Conservation (phyloP, 441 rosid genomes). For the Kokia cookei region DNA sequence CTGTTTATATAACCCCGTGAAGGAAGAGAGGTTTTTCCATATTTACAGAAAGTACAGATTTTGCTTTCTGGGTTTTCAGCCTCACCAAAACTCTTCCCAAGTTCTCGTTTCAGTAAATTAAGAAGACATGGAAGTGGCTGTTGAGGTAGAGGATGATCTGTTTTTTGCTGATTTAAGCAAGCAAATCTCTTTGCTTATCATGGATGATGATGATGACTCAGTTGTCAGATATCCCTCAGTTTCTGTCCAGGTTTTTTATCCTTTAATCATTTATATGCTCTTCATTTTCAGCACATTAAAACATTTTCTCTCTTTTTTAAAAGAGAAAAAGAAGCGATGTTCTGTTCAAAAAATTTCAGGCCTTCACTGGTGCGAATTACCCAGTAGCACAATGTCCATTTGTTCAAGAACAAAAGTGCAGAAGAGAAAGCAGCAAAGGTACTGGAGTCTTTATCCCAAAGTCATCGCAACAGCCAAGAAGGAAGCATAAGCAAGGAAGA, state of each 20-base stretch:
- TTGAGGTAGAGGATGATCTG: conserved; percentile 85
- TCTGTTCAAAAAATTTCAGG: conserved; percentile 28
- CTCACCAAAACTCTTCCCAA: not conserved
- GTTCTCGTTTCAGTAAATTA: not conserved
- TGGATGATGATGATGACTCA: conserved; percentile 57
- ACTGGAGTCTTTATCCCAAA: conserved; percentile 90
- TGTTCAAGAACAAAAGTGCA: conserved; percentile 35
- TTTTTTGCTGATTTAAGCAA: conserved; percentile 84
- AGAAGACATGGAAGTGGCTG: conserved; percentile 33
- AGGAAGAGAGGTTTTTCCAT: not conserved
- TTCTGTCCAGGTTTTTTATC: conserved; percentile 56
- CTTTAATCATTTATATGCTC: not conserved
- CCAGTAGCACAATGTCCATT: conserved; percentile 37
- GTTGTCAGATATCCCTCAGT: conserved; percentile 41
- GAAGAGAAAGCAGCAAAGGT: conserved; percentile 73
- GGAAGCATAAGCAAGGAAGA: conserved; percentile 59
- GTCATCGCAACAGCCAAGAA: conserved; percentile 62
- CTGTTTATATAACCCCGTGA: not conserved
- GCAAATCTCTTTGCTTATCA: conserved; percentile 85
- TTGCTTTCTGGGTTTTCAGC: not conserved
- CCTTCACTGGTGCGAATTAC: conserved; percentile 32
- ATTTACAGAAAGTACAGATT: not conserved
- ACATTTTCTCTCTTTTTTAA: not conserved
- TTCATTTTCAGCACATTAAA: not conserved
- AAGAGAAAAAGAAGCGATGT: no score